Conservation (phyloP, 1,284 basidiomycete species). For the Pyrrhoderma noxium region DNA sequence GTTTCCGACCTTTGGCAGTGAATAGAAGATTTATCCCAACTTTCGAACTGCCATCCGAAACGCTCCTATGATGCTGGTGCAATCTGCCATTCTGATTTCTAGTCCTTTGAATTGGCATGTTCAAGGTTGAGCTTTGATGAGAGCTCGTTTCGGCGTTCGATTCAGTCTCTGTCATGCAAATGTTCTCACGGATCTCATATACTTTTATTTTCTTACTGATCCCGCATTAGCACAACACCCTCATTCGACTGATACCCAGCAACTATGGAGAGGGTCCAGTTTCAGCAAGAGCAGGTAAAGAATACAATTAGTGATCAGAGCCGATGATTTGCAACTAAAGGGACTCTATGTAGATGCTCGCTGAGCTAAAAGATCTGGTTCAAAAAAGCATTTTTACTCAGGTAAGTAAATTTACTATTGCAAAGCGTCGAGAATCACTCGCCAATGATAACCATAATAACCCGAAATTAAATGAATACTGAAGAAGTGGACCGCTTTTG, state of each 20-base stretch:
- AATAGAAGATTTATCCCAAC: conserved; percentile 46
- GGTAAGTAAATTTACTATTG: conserved; percentile 42
- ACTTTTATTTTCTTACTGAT: no score
- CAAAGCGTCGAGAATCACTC: not conserved
- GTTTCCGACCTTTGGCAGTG: conserved; percentile 50
- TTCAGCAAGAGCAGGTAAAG: conserved; percentile 83
- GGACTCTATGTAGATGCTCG: conserved; percentile 71
- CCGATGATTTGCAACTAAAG: no score
- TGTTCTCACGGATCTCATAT: not conserved
- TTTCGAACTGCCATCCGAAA: conserved; percentile 48
- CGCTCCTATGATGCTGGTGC: conserved; percentile 53
- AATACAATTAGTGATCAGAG: no score
- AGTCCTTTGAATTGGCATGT: conserved; percentile 34
- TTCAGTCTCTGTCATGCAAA: not conserved
- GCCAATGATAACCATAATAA: conserved; percentile 29
- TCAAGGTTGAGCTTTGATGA: no score
- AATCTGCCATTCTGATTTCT: conserved; percentile 31
- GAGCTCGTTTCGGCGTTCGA: no score
- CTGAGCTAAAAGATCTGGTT: conserved; percentile 91
- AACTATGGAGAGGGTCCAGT: conserved; percentile 89
- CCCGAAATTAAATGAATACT: conserved; percentile 82
- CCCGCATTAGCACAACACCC: no score
- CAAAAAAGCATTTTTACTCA: conserved; percentile 83
- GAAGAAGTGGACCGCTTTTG: conserved; percentile 77
- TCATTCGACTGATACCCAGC: not conserved